Evolutionary conservation across 805 yeast genomes (phyloP).

Genomic region (Kluyveromyces aestuarii): DNA sequence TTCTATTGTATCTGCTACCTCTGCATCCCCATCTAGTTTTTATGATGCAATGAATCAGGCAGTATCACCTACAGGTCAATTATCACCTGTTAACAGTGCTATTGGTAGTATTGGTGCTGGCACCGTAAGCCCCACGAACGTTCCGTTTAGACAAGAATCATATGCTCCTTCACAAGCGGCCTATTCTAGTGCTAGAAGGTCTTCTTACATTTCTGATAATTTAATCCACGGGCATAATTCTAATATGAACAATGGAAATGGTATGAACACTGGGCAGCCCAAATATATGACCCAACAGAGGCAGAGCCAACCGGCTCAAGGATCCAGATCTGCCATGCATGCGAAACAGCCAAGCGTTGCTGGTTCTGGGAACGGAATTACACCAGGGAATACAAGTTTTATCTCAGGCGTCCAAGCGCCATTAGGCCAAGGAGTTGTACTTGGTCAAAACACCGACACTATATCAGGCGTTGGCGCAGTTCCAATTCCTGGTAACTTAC

Average conservation of each 20-base stretch:
- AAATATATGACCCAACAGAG: slow-evolving; percentile 5
- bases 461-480: neutral
- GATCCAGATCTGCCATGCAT: slow-evolving; percentile 6
- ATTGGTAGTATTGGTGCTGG: slow-evolving; percentile 4
- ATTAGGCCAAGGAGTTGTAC: neutral
- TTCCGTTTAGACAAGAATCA: slow-evolving; percentile 2
- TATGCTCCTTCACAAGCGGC: neutral
- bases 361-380: neutral
- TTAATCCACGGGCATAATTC: slow-evolving; percentile 30
- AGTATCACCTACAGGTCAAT: slow-evolving; percentile 4
- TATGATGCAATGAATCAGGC: slow-evolving; percentile 9
- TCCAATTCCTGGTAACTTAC: slow-evolving; percentile 1
- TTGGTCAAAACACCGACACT: neutral
- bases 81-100: slow-evolving; percentile 8
- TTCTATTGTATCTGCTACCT: neutral
- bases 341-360: slow-evolving; percentile 11
- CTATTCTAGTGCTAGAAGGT: slow-evolving; percentile 51
- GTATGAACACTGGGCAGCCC: neutral
- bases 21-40: slow-evolving; percentile 8
- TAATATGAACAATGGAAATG: neutral
- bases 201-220: slow-evolving; percentile 64
- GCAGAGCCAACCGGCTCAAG: slow-evolving; percentile 9
- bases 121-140: slow-evolving; percentile 1
- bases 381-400: slow-evolving; percentile 11
- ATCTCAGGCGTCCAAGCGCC: slow-evolving; percentile 7